These are phyloP conservation scores for Niebla homalea DNA, from an alignment of 495 filamentous ascomycete genomes.

Conservation along the genomic window DNA sequence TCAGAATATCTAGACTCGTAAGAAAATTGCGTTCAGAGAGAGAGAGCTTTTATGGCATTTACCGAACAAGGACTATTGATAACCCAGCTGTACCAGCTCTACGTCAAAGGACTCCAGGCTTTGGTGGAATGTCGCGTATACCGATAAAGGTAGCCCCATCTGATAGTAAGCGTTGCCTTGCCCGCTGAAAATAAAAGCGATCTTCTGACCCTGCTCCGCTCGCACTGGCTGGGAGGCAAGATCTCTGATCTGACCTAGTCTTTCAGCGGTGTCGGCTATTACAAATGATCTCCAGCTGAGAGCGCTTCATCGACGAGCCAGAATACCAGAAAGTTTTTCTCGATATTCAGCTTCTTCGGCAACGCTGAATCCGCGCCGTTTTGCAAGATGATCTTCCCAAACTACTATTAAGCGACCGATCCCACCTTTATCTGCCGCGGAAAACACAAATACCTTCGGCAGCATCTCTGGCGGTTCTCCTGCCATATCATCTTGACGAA, in stretches of 20 bases:
- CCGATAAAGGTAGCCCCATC: conserved; percentile 21
- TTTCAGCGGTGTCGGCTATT: neutral
- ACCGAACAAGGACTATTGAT: conserved; percentile 12
- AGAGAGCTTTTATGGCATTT: neutral
- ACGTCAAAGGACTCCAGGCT: conserved; percentile 18
- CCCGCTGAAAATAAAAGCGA: conserved; percentile 16
- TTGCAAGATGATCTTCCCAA: neutral
- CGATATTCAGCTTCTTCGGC: neutral
- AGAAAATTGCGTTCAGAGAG: too few species aligned
- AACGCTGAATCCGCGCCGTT: neutral
- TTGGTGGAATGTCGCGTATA: conserved; percentile 18
- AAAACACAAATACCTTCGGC: neutral
- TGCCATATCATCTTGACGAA: neutral
- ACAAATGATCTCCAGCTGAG: neutral
- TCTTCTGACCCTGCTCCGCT: neutral
- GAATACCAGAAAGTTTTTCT: neutral
- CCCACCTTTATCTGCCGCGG: too few species aligned
- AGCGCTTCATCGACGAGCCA: neutral
- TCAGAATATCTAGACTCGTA: too few species aligned
- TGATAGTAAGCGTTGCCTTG: conserved; percentile 21
- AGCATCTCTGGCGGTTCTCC: neutral
- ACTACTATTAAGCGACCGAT: too few species aligned
- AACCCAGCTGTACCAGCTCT: conserved; percentile 20
- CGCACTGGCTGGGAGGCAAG: neutral
- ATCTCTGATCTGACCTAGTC: neutral